These are phyloP conservation scores for Phoma sp. DNA, from an alignment of 2,329 filamentous ascomycete species.

Conservation along the genomic window DNA sequence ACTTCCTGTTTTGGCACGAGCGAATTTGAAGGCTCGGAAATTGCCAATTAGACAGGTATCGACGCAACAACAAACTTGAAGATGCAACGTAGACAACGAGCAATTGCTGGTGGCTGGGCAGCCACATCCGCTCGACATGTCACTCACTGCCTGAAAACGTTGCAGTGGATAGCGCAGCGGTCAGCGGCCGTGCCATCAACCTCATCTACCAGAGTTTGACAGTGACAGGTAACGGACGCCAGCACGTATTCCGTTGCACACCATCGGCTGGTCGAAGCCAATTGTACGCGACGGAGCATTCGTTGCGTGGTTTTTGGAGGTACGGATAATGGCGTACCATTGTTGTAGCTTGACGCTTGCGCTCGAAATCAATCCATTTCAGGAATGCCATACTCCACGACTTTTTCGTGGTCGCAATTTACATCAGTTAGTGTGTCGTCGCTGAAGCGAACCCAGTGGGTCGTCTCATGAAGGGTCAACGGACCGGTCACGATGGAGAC, in stretches of 20 bases:
- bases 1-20: slow-evolving; percentile 14
- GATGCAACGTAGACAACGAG: slow-evolving; percentile 10
- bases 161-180: slow-evolving; percentile 6
- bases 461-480: background rate
- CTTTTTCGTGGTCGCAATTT: no score
- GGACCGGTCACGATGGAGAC: slow-evolving; percentile 3
- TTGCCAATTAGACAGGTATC: slow-evolving; percentile 14
- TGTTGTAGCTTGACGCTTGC: background rate
- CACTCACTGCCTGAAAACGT: slow-evolving; percentile 3
- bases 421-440: no score
- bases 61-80: slow-evolving; percentile 1
- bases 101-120: slow-evolving; percentile 5
- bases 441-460: background rate
- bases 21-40: slow-evolving; percentile 12
- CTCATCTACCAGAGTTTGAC: slow-evolving; percentile 14
- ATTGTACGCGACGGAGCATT: slow-evolving; percentile 3
- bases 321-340: background rate
- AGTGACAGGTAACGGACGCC: slow-evolving; percentile 17
- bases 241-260: slow-evolving; percentile 4
- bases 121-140: slow-evolving; percentile 6
- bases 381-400: background rate
- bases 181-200: slow-evolving; percentile 8
- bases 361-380: background rate
- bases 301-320: background rate
- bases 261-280: background rate